These are phyloP conservation scores for Podospora anserina DNA, from an alignment of 495 filamentous ascomycete species.

Conservation along the genomic window DNA sequence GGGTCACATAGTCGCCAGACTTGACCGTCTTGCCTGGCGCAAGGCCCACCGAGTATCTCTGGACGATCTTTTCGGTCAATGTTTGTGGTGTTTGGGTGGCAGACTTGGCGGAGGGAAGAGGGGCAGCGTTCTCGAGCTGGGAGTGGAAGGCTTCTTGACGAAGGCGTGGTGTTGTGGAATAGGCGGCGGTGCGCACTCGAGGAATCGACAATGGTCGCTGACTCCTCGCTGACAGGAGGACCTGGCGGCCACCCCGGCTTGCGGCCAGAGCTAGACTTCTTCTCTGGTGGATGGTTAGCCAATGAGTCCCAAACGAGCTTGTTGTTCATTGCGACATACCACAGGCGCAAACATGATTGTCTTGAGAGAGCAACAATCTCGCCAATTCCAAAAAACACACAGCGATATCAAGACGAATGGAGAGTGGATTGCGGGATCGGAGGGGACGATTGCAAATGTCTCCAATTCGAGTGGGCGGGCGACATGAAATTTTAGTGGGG, in stretches of 20 bases:
- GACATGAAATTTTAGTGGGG: conserved; percentile 16
- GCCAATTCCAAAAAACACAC: not conserved
- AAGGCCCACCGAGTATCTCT: conserved; percentile 70
- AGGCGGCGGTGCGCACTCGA: conserved; percentile 19
- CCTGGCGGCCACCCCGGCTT: conserved; percentile 24
- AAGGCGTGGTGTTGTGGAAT: conserved; percentile 27
- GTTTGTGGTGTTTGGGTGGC: conserved; percentile 58
- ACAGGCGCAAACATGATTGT: conserved; percentile 27
- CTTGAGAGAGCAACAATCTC: conserved; percentile 4
- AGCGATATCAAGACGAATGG: not conserved
- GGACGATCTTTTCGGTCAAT: conserved; percentile 89
- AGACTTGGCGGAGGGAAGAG: conserved; percentile 5
- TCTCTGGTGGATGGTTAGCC: conserved; percentile 21
- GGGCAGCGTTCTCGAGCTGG: conserved; percentile 26
- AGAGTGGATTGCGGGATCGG: conserved; percentile 12
- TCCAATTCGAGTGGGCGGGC: conserved; percentile 11
- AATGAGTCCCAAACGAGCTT: not conserved
- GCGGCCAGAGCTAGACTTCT: conserved; percentile 32
- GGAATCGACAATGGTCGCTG: conserved; percentile 8
- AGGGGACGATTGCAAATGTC: conserved; percentile 14
- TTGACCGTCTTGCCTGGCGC: conserved; percentile 66
- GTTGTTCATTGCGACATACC: conserved; percentile 18
- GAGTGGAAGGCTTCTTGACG: conserved; percentile 29
- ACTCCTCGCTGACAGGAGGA: conserved; percentile 17
- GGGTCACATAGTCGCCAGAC: conserved; percentile 78